Evolutionary conservation across 192 early-diverging fungal genomes (phyloP), one percentile per base, ranked within the genome.

Genomic region (Podila clonocystis): DNA sequence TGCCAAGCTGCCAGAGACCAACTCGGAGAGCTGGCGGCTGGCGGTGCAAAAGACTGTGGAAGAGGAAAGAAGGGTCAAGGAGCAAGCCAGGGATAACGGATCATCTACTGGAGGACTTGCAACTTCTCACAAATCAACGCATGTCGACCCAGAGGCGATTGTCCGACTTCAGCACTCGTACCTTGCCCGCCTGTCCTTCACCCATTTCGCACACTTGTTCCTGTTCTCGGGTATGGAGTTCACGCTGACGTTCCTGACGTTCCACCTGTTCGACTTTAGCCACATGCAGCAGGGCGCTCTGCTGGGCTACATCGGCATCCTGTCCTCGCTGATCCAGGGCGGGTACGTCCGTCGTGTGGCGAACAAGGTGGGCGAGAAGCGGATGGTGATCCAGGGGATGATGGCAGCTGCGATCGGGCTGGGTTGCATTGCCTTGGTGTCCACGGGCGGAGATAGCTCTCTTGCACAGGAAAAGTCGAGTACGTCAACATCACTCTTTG

Each of bases 211-310:
- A 19, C 97, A 94, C 74, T 86, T 97, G 49, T 95, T 99, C 72
- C 87, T 95, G 63, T 99, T 98, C 73, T 94, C 95, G 4, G 97
- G 98, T 1, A 97, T 99, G 96, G 98, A 99, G 87, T 99, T 98
- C 86, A 99, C 97, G 1, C 87, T 99, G 60, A 95, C 96, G 3
- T 99, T 99, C 80, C 83, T 98, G 67, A 99, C 98, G 0, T 94
- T 94, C 79, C 96, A 99, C 84, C 85, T 94, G 30, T 96, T 97
- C 65, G 82, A 88, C 33, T 99, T 96, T 73, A 86, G 88, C 12
- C 92, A 97, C 76, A 91, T 90, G 80, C 91, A 94, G 73, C 97
- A 99, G 85, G 98, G 98, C 19, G 88, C 85, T 60, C 82, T 98
- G 5, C 86, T 99, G 5, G 97, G 92, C 1, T 94, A 91, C 70